Base-by-base conservation (phyloP, 768 basidiomycete species). In the Boletus reticuloceps region DNA sequence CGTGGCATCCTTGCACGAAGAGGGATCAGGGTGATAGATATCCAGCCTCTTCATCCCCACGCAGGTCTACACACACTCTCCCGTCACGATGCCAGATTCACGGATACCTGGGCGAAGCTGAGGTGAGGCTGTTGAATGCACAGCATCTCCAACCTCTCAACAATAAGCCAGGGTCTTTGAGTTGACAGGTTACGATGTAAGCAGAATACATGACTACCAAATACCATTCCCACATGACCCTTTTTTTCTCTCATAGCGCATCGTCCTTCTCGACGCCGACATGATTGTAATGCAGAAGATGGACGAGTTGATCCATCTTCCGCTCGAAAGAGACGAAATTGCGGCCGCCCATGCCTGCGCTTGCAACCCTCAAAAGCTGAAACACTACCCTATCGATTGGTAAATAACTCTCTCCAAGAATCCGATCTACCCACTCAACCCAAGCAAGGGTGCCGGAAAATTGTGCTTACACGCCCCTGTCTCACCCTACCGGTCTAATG, bases 351-450 rank as follows among this genome's bases (percentile, higher is more conserved):
- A 96, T 60, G 94, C 85, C 14, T 99, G 96, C 66, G 86, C 94
- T 5, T 99, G 96, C 75, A 99, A 99, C 71, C 96, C 95, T 8
- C 82, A 85, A 38, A 87, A 84, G 66, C 69, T 96, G 19, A 57
- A 78, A 3, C 91, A 95, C 69, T 99, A 99, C 72, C 96, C 96
- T 9, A 63, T 72, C 5, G 94, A 97, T 67, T 99, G 96, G 97
- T 80, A 49, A 68, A 75, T 47, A 36, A 29, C 6, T 39, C 45
- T 52, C 34, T n/a, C 37, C 31, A n/a, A 31, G 4, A 27, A 5
- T 22, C 41, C 19, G 8, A 5, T 41, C 52, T 40, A 16, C 31
- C 44, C 37, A 32, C 57, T 58, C 41, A 51, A 42, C 41, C 40
- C 41, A 48, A 16, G 61, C 2, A 58, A 98, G 96, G 96, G 79